Evolutionary conservation across 2,329 filamentous ascomycete species (phyloP).

Genomic region (Aspergillus jensenii): DNA sequence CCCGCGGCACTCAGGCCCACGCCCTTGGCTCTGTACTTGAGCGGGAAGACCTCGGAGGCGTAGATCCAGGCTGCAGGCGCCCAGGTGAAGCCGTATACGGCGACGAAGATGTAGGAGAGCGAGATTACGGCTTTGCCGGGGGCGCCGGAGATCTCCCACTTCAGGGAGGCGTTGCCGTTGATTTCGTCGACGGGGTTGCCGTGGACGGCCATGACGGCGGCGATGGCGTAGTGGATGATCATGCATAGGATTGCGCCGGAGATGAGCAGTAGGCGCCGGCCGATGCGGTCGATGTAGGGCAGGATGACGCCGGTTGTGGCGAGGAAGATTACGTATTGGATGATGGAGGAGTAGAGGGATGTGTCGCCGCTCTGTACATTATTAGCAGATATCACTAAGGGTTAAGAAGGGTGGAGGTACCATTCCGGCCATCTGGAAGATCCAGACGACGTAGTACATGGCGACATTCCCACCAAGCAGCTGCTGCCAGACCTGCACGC

Average conservation of each 20-base stretch:
- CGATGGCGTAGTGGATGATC: conserved; percentile 54
- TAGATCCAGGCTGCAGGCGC: conserved; percentile 59
- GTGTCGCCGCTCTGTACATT: conserved; percentile 34
- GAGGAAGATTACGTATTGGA: conserved; percentile 59
- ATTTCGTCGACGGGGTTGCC: conserved; percentile 48
- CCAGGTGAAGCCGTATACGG: conserved; percentile 37
- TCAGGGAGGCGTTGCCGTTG: conserved; percentile 47
- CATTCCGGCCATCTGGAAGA: conserved; percentile 61
- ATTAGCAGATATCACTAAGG: background rate
- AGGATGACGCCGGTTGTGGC: conserved; percentile 53
- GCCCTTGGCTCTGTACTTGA: conserved; percentile 64
- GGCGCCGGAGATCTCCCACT: conserved; percentile 49
- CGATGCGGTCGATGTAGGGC: conserved; percentile 51
- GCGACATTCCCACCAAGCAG: conserved; percentile 59
- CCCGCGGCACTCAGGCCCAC: conserved; percentile 60
- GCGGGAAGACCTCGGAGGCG: conserved; percentile 63
- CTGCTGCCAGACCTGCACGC: conserved; percentile 59
- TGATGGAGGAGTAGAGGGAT: conserved; percentile 54
- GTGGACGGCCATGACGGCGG: conserved; percentile 52
- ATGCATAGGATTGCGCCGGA: conserved; percentile 49
- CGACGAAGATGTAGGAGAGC: conserved; percentile 57
- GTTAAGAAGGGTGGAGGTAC: conserved; percentile 16
- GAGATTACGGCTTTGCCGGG: conserved; percentile 62
- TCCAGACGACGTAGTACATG: conserved; percentile 62
- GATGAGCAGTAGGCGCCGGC: conserved; percentile 50